These are phyloP conservation scores for Suillus plorans DNA, from an alignment of 768 basidiomycete species.

Conservation along the genomic window DNA sequence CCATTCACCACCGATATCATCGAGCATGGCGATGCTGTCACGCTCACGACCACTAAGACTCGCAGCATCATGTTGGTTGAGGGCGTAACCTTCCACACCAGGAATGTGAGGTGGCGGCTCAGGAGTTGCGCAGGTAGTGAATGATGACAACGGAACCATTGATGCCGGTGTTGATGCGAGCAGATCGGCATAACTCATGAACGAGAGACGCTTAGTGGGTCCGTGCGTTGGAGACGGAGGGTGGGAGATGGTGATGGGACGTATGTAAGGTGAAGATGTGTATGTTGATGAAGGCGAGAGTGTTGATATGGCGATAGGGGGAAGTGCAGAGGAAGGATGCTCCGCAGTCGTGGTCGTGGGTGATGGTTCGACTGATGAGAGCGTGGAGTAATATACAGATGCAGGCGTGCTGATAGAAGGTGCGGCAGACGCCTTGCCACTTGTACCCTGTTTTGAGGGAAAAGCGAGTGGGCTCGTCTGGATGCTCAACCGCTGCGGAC, in stretches of 20 bases:
- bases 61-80: conserved; percentile 23
- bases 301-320: conserved; percentile 14
- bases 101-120: conserved; percentile 78
- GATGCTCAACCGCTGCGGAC: conserved; percentile 20
- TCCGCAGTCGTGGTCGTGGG: conserved; percentile 37
- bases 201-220: conserved; percentile 73
- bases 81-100: conserved; percentile 48
- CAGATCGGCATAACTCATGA: conserved; percentile 86
- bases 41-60: conserved; percentile 32
- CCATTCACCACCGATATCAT: conserved; percentile 83
- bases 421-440: conserved; percentile 15
- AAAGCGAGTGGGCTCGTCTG: conserved; percentile 21
- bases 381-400: conserved; percentile 46
- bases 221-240: conserved; percentile 49
- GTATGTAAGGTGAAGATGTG: conserved; percentile 25
- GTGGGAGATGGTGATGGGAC: conserved; percentile 25
- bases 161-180: conserved; percentile 75
- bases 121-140: conserved; percentile 60
- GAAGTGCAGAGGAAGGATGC: conserved; percentile 26
- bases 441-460: conserved; percentile 4
- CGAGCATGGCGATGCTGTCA: conserved; percentile 47
- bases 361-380: conserved; percentile 38
- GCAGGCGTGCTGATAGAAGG: conserved; percentile 47
- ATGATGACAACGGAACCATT: conserved; percentile 66
- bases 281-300: conserved; percentile 26